phyloP scores from a whole-genome alignment of 139 green algal species.

The Asterochloris erici region DNA sequence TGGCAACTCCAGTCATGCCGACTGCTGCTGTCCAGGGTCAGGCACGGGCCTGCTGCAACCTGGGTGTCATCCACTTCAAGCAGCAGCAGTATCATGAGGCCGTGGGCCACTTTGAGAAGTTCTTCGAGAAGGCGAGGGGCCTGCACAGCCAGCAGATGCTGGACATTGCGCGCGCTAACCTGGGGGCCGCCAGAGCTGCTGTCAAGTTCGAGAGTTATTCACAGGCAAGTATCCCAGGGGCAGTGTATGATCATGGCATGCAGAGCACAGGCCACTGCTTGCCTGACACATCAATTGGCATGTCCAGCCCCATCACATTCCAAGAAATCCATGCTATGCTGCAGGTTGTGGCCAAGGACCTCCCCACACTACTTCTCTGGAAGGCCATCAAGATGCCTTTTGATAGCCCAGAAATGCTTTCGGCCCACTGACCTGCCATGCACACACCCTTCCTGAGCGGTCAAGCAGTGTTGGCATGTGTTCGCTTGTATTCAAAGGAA shows the following conservation, averaged over 20 bases:
- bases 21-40: constrained; percentile 3
- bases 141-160: constrained; percentile 4
- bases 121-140: constrained; percentile 5
- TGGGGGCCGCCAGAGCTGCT: constrained; percentile 6
- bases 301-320: neutral
- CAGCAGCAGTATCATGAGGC: constrained; percentile 15
- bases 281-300: neutral
- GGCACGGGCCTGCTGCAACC: constrained; percentile 10
- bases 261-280: no score
- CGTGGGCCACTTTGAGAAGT: constrained; percentile 8
- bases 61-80: constrained; percentile 6
- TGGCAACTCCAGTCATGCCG: neutral
- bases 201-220: constrained; percentile 1
- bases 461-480: no score
- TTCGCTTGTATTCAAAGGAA: no score
- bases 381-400: constrained; percentile 17
- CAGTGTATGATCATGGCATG: neutral
- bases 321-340: neutral
- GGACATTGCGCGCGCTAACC: constrained; percentile 3
- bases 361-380: constrained; percentile 9
- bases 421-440: no score
- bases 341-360: constrained; percentile 16
- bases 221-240: neutral
- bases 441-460: no score
- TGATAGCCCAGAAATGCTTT: neutral